Base-by-base conservation (phyloP, 768 basidiomycete genomes). In the Mycena leptocephala region DNA sequence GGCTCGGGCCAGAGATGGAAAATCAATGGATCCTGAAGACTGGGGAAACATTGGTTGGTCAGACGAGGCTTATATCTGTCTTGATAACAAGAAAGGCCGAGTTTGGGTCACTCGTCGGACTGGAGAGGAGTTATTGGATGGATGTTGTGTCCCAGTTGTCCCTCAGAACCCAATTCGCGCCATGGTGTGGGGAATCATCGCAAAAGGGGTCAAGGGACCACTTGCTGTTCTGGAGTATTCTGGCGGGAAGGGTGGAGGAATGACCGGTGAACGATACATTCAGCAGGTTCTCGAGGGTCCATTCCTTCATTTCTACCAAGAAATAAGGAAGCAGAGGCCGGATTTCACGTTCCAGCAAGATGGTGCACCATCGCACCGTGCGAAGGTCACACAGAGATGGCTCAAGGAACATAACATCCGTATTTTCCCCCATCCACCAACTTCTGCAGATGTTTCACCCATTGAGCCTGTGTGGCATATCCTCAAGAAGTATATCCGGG, bases 51-150 rank as follows among this genome's bases (percentile, higher is more conserved):
- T 81, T 16, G 80, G 80, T 20, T 85, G 74, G 72, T 83, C 84
- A 4, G 84, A 85, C 74, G 82, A 85, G 67, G 28, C 58, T 63
- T 82, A 81, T 64, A 55, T 85, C 33, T 76, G 78, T 46, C 74
- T 81, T 1, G 81, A 72, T 13, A 79, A 82, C 37, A 59, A 78
- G 33, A 48, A 69, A 8, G 78, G 81, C 61, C 68, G 53, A 32
- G 70, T 82, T 62, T 83, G 71, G 67, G 79, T 83, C 24, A 83
- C 82, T 53, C 66, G n/a, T n/a, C n/a, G n/a, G n/a, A n/a, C n/a
- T n/a, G n/a, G n/a, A n/a, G n/a, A n/a, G n/a, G n/a, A n/a, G 78
- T 70, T 76, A 32, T 13, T 74, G 14, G 70, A 78, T 35, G 78
- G 73, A 18, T 76, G 76, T 59, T 67, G 71, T 56, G 66, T 76